phyloP scores from a whole-genome alignment of 345 rosid species.

The Populus deltoides region DNA sequence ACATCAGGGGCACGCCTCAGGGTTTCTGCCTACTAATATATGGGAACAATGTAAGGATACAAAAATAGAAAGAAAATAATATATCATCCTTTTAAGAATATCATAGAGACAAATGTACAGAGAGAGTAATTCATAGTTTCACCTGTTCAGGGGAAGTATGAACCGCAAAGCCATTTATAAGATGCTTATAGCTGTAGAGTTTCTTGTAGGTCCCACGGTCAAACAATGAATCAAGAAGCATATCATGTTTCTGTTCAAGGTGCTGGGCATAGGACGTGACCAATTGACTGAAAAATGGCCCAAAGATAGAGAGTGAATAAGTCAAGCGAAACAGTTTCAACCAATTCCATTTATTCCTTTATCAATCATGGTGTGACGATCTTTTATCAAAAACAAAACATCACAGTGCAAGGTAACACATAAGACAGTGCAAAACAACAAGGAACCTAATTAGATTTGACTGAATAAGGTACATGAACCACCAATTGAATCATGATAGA shows the following conservation, averaged over 20 bases:
- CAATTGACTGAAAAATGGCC: slow-evolving; percentile 51
- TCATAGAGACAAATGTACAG: background rate
- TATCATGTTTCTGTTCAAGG: slow-evolving; percentile 89
- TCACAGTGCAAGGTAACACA: background rate
- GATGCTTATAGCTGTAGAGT: slow-evolving; percentile 92
- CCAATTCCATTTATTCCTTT: slow-evolving; percentile 2
- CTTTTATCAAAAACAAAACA: background rate
- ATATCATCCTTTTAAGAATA: background rate
- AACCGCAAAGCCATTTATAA: slow-evolving; percentile 92
- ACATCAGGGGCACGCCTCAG: slow-evolving; percentile 73
- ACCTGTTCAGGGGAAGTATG: slow-evolving; percentile 87
- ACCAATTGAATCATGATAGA: background rate
- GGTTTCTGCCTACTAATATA: slow-evolving; percentile 83
- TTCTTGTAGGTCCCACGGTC: slow-evolving; percentile 73
- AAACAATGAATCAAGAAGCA: slow-evolving; percentile 81
- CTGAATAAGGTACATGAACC: background rate
- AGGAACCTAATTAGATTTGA: background rate
- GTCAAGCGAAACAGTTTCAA: background rate
- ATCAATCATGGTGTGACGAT: background rate
- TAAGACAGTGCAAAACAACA: background rate
- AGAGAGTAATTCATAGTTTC: slow-evolving; percentile 30
- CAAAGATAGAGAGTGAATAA: background rate
- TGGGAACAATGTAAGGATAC: slow-evolving; percentile 44
- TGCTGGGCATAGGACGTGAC: slow-evolving; percentile 80
- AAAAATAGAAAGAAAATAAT: slow-evolving; percentile 14